Evolutionary conservation across 768 basidiomycete genomes (phyloP), one percentile per base, ranked within the genome.

Genomic region (Rubroboletus satanas): DNA sequence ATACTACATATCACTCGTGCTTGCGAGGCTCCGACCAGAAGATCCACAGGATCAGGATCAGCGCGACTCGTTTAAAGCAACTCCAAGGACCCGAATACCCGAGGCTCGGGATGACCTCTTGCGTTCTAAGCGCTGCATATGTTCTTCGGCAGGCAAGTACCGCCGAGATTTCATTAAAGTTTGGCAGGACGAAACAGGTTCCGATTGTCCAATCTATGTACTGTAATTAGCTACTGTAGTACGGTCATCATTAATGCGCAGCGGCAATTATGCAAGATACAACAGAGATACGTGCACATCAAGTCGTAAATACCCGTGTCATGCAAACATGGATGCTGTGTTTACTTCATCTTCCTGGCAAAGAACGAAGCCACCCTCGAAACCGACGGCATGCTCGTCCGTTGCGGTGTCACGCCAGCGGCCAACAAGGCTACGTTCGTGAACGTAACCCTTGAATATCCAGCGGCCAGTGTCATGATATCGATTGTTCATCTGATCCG

Each of bases 391-490:
- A 49, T 73, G 65, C 17, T 66, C 62, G 26, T 66, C 64, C 1
- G 76, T 81, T 38, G 68, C 66, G 21, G 77, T 80, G 55, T 80
- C 80, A 49, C 81, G 75, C 81, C 81, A 81, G 21, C 79, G 72
- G 35, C 81, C 82, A 36, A 79, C 79, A 37, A 83, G 68, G 63
- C 77, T 81, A 29, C 69, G 66, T 58, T 73, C 74, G 49, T 82
- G 74, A 43, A 82, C 54, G 61, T 83, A 82, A 47, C 81, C 80
- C 55, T 73, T 78, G 49, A 82, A 82, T 49, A 82, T 62, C 78
- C 75, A 82, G 29, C 66, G 73, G 11, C 81, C 79, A 14, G 67
- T 54, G 47, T 67, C 49, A 33, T 50, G 60, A 45, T 71, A 59
- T 4, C 45, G 63, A 23, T 70, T 61, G 56, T 75, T 63, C 45